These are phyloP conservation scores for Apophysomyces elegans DNA, from an alignment of 371 early-diverging fungal genomes.

Conservation along the genomic window DNA sequence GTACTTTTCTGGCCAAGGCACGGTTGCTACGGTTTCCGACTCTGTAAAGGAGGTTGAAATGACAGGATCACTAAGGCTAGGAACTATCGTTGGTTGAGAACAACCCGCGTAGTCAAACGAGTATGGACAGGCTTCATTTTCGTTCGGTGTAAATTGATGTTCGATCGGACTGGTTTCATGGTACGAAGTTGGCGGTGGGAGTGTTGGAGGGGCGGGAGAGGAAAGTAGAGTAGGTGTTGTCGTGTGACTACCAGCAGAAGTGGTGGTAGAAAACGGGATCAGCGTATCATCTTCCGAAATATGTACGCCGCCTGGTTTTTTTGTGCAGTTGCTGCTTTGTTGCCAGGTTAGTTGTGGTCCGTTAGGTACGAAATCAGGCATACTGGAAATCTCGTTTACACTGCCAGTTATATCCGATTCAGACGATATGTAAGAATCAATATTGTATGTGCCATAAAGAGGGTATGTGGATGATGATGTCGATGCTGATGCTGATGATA, in stretches of 20 bases:
- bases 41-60: not conserved
- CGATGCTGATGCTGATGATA: constrained; percentile 4
- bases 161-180: constrained; percentile 1
- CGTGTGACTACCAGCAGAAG: constrained; percentile 2
- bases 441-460: not conserved
- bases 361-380: not conserved
- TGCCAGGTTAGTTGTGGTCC: constrained; percentile 5
- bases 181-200: not conserved
- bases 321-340: not conserved
- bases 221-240: constrained; percentile 5
- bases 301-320: not conserved
- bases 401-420: not conserved
- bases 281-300: not conserved
- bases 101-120: not conserved
- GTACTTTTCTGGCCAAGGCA: constrained; percentile 3
- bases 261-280: not conserved
- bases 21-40: not conserved
- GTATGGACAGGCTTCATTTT: not conserved
- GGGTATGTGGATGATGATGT: constrained; percentile 1
- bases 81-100: not conserved
- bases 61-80: constrained; percentile 1
- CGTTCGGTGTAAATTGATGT: not conserved
- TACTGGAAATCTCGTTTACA: not conserved
- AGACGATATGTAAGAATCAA: not conserved
- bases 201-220: not conserved